Base-by-base conservation (phyloP, 1,139 yeast genomes). In the Debaryomyces sp. region DNA sequence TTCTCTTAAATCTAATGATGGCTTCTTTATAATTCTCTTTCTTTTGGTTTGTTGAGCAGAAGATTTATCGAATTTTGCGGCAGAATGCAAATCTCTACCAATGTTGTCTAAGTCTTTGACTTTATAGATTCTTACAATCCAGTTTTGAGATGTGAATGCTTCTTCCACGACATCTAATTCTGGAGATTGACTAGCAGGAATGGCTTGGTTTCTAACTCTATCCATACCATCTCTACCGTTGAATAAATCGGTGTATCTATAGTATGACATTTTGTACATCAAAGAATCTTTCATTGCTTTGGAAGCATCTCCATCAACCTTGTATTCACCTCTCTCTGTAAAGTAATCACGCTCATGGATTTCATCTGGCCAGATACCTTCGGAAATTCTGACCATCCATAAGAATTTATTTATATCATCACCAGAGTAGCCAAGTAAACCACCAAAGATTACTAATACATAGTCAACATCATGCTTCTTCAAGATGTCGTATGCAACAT, bases 331-430 rank as follows among this genome's bases (percentile, higher is more conserved):
- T 48, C 81, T 72, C 7, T 84, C 81, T 22, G 95, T 88, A 77
- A 91, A 95, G 72, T 75, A 95, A 57, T 85, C 82, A 55, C 96
- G 77, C 71, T 95, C 99, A 58, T 76, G 81, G 48, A 95, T 84
- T 65, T 94, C 98, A 32, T 94, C 98, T 1, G 99, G 99, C 99
- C 99, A 95, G 54, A 95, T 90, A 52, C 99, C 99, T 70, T 94
- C 97, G n/a, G 97, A 83, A 57, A 95, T 95, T 69, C 99, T 84
- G 41, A 95, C 92, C 99, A 95, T 95, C 99, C 99, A 95, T 62
- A 95, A 72, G 73, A 91, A 95, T 71, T 95, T 95, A 77, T 95
- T 95, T 63, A 95, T 77, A 71, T 95, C 99, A 68, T 95, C 99
- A 50, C 99, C 99, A 12, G 96, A 85, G 73, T 83, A 95, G 30